Evolutionary conservation across 108 stramenopile species (phyloP).

Genomic region (Mayamaea pseudoterrestris): DNA sequence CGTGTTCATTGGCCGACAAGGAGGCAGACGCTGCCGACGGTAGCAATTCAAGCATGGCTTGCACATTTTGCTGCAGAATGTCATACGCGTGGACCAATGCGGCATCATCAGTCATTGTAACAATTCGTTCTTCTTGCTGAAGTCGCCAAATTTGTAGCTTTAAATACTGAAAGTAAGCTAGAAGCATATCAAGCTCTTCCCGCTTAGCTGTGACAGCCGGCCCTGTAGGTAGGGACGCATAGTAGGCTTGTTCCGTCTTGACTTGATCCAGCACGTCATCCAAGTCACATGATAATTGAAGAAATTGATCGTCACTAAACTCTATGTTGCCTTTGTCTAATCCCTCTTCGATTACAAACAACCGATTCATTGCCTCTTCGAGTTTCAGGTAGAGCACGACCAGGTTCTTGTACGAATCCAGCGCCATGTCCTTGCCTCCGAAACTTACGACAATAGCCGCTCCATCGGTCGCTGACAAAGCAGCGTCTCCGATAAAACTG

Average conservation of each 20-base stretch:
- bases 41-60: slow-evolving; percentile 29
- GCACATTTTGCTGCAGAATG: slow-evolving; percentile 65
- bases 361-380: slow-evolving; percentile 3
- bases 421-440: slow-evolving; percentile 36
- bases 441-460: slow-evolving; percentile 26
- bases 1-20: slow-evolving; percentile 1
- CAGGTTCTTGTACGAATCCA: slow-evolving; percentile 37
- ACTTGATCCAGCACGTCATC: slow-evolving; percentile 56
- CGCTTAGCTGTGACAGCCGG: slow-evolving; percentile 61
- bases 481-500: slow-evolving; percentile 6
- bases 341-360: slow-evolving; percentile 5
- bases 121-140: slow-evolving; percentile 34
- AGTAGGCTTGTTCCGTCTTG: slow-evolving; percentile 25
- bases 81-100: slow-evolving; percentile 69
- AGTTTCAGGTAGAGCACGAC: slow-evolving; percentile 27
- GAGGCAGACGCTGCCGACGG: slow-evolving; percentile 5
- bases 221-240: slow-evolving; percentile 27
- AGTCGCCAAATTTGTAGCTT: slow-evolving; percentile 41
- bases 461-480: background rate
- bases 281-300: slow-evolving; percentile 48
- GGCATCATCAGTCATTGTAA: slow-evolving; percentile 22
- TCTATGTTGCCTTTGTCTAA: slow-evolving; percentile 4
- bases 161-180: slow-evolving; percentile 53
- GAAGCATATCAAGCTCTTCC: slow-evolving; percentile 35
- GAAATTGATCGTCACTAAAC: slow-evolving; percentile 28